phyloP scores from a whole-genome alignment of 768 basidiomycete species.

The Royoungia palumana region DNA sequence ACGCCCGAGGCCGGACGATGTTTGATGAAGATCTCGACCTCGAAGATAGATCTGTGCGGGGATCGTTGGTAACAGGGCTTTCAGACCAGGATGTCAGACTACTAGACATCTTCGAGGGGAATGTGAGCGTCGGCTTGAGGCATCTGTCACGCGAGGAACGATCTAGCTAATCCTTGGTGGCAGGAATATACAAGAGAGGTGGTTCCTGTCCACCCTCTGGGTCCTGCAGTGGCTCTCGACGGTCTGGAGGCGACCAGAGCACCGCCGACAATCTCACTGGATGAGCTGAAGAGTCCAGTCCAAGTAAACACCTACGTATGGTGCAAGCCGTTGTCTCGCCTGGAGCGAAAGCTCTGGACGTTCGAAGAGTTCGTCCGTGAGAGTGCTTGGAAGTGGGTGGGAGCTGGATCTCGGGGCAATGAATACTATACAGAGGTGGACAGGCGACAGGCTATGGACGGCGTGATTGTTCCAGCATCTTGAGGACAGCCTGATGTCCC shows the following conservation, averaged over 20 bases:
- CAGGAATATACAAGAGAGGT: conserved; percentile 70
- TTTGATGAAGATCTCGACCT: conserved; percentile 47
- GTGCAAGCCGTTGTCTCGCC: conserved; percentile 35
- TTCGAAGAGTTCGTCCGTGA: conserved; percentile 77
- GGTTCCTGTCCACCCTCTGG: conserved; percentile 58
- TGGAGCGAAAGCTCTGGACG: conserved; percentile 70
- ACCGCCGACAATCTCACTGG: conserved; percentile 41
- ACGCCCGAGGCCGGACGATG: conserved; percentile 43
- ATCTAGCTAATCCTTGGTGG: neutral
- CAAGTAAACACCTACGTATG: conserved; percentile 77
- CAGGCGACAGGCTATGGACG: conserved; percentile 40
- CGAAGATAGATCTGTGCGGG: conserved; percentile 72
- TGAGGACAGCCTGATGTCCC: too few relatives aligned
- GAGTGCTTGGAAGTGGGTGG: conserved; percentile 79
- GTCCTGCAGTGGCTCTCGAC: conserved; percentile 35
- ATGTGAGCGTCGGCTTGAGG: conserved; percentile 55
- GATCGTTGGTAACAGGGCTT: conserved; percentile 75
- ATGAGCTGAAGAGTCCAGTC: conserved; percentile 36
- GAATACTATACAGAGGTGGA: conserved; percentile 54
- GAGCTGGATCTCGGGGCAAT: conserved; percentile 33
- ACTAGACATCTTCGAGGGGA: conserved; percentile 81
- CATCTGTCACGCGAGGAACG: neutral
- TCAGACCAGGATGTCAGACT: conserved; percentile 56
- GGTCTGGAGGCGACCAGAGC: conserved; percentile 19
- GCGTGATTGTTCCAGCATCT: conserved; percentile 20